Percentiles rank a stretch among this genome's conserved stretches.
These are phyloP conservation scores for Fragosphaeria purpurea DNA, from an alignment of 2,329 filamentous ascomycete species.

Conservation along the genomic window DNA sequence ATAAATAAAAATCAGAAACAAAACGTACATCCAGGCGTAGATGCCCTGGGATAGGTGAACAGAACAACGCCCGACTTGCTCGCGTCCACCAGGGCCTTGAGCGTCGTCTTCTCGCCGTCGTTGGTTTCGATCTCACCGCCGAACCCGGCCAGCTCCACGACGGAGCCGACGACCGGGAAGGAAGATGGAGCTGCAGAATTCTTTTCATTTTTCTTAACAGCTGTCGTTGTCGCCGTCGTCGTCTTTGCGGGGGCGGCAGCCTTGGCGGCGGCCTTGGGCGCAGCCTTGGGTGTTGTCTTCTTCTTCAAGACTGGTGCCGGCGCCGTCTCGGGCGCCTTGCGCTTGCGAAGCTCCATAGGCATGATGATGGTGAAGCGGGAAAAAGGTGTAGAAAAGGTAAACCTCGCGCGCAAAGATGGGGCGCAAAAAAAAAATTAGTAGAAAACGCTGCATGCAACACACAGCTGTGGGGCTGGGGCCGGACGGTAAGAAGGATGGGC, in stretches of 20 bases:
- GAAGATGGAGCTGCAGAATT: conserved; percentile 23
- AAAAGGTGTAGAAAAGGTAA: neutral
- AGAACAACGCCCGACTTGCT: conserved; percentile 81
- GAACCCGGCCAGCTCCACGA: conserved; percentile 48
- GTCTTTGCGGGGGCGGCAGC: conserved; percentile 11
- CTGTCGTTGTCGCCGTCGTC: conserved; percentile 19
- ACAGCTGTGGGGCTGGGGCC: too few relatives aligned
- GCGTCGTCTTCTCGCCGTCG: conserved; percentile 67
- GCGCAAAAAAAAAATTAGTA: neutral
- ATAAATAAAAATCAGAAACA: too few relatives aligned
- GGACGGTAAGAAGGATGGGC: too few relatives aligned
- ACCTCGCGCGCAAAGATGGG: neutral
- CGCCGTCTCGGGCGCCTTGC: conserved; percentile 43
- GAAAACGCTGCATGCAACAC: too few relatives aligned
- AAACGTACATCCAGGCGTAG: conserved; percentile 81
- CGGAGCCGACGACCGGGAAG: conserved; percentile 38
- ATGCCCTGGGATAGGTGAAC: conserved; percentile 93
- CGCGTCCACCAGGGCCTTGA: conserved; percentile 71
- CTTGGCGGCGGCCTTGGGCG: conserved; percentile 10
- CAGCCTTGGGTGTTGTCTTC: conserved; percentile 13
- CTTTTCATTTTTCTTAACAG: conserved; percentile 18
- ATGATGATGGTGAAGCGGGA: conserved; percentile 25
- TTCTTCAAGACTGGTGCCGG: conserved; percentile 38
- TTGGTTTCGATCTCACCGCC: conserved; percentile 73
- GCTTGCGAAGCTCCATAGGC: conserved; percentile 51